Evolutionary conservation across 2,329 filamentous ascomycete genomes (phyloP), one percentile per base, ranked within the genome.

Genomic region (Cercospora nicotianae): DNA sequence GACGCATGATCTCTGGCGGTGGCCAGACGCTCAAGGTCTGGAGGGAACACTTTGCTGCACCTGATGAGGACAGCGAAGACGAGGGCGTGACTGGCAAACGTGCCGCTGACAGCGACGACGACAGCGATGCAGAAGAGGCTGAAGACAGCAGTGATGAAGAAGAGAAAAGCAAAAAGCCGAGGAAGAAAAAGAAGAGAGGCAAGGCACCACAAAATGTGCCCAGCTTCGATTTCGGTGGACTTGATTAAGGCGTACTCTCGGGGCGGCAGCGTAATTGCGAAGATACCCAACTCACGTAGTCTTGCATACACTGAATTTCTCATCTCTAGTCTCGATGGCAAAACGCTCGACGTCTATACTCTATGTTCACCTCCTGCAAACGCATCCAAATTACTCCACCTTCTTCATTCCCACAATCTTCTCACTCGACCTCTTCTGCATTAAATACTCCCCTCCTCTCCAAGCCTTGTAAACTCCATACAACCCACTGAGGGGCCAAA

Each of bases 21-120:
- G 95, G 95, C 0, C 87, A 86, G 73, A 89, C 89, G 0, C 87
- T 99, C 70, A 97, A 97, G 80, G 89, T 98, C 1, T 99, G 95
- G 95, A 88, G 89, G 69, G 88, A 95, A 77, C 87, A 90, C 68
- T 83, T 86, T n/a, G 83, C 83, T 66, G 78, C 84, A 2, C 84
- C 86, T 23, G 83, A 83, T 0, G 85, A 86, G 0, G 84, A 84
- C 1, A 84, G 83, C 0, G 83, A 81, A 26, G 80, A 72, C 18
- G 75, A 78, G 33, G 76, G 73, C 3, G 73, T 71, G 2, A 76
- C 77, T 67, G 81, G 81, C 75, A 77, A 73, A 31, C 84, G 86
- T 23, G 83, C 82, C 3, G 84, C 65, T 3, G 69, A 83, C 0
- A 85, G 86, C 0, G 84, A 84, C 8, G 84, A 83, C 0, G 83